Evolutionary conservation across 441 rosid genomes (phyloP).

Genomic region (Biscutella laevigata): DNA sequence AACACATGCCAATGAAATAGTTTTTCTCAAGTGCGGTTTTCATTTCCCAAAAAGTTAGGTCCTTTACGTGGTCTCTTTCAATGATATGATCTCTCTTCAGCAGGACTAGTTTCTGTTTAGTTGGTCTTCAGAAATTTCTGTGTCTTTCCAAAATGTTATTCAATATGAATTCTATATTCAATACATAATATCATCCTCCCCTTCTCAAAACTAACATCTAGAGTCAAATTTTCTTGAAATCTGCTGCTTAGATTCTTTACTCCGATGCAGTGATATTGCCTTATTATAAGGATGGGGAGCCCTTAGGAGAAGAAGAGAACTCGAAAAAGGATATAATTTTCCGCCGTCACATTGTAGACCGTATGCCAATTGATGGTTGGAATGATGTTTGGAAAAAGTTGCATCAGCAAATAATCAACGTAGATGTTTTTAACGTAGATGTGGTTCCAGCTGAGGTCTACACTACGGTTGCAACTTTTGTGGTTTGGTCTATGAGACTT

Average conservation of each 20-base stretch:
- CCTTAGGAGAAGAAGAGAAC: constrained; percentile 30
- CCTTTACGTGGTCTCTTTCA: background rate
- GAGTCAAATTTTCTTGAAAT: background rate
- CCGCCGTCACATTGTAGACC: constrained; percentile 79
- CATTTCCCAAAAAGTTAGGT: background rate
- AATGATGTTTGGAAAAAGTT: constrained; percentile 90
- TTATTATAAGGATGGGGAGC: constrained; percentile 58
- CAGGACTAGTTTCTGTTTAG: background rate
- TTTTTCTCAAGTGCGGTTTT: background rate
- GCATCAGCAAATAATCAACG: constrained; percentile 81
- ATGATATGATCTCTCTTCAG: background rate
- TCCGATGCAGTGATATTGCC: constrained; percentile 71
- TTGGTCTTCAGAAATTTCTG: background rate
- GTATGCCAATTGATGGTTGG: constrained; percentile 96
- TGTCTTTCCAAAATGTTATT: background rate
- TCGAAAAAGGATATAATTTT: constrained; percentile 53
- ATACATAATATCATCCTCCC: background rate
- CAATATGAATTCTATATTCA: background rate
- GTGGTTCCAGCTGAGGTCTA: constrained; percentile 75
- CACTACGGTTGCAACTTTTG: constrained; percentile 78
- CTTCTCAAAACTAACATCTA: background rate
- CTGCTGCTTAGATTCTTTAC: background rate
- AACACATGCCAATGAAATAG: background rate
- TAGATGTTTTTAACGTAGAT: constrained; percentile 68
- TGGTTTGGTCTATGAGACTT: constrained; percentile 87